Conservation (phyloP, 208 protist genomes). For the Blastocrithidia nonstop region DNA sequence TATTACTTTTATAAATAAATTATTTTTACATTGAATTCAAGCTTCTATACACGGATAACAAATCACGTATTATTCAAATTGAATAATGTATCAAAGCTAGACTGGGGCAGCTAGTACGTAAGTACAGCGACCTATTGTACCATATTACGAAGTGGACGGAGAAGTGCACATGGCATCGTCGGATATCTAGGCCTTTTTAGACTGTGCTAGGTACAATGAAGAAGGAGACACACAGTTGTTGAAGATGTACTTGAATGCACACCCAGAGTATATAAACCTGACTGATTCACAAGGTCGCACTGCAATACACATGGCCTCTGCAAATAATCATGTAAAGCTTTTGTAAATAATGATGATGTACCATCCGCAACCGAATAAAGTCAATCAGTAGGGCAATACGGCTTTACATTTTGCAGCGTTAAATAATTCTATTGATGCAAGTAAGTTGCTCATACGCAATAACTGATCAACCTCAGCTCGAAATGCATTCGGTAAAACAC, state of each 20-base stretch:
- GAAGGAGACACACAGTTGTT: slow-evolving; percentile 34
- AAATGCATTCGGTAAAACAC: slow-evolving; percentile 46
- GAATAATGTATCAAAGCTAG: too few relatives aligned
- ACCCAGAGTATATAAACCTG: slow-evolving; percentile 37
- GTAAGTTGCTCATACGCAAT: slow-evolving; percentile 26
- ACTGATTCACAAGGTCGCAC: slow-evolving; percentile 63
- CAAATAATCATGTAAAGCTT: slow-evolving; percentile 62
- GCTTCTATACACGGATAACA: too few relatives aligned
- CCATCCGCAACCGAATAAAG: slow-evolving; percentile 31
- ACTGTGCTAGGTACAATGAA: slow-evolving; percentile 80
- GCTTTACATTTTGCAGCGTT: slow-evolving; percentile 81
- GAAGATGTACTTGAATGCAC: slow-evolving; percentile 18
- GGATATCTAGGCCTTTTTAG: slow-evolving; percentile 57
- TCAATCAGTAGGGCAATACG: slow-evolving; percentile 75
- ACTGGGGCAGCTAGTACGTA: too few relatives aligned
- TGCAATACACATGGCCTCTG: slow-evolving; percentile 73
- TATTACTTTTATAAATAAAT: background rate
- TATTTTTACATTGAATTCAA: slow-evolving; percentile 1
- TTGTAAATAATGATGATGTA: slow-evolving; percentile 60
- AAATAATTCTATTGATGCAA: slow-evolving; percentile 59
- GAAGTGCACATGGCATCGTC: slow-evolving; percentile 34
- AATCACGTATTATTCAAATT: too few relatives aligned
- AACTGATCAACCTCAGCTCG: slow-evolving; percentile 38
- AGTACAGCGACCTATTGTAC: too few relatives aligned
- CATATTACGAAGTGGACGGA: slow-evolving; percentile 19